Evolutionary conservation across 352 stramenopile genomes (phyloP).

Genomic region (Phytophthora lateralis): DNA sequence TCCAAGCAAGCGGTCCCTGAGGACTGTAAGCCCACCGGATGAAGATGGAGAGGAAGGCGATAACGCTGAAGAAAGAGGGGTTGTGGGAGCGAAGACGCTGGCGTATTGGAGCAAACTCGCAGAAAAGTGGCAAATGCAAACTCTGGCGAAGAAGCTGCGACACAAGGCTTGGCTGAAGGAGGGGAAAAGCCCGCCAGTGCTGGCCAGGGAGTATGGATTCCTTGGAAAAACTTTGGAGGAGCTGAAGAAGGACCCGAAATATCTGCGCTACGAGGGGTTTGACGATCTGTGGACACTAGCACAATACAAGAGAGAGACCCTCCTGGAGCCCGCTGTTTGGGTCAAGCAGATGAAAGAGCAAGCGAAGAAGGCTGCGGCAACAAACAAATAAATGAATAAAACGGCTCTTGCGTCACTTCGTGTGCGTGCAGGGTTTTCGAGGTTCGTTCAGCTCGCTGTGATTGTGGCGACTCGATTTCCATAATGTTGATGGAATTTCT

Average conservation of each 20-base stretch:
- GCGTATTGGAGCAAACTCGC: constrained; percentile 4
- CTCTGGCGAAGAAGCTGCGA: constrained; percentile 6
- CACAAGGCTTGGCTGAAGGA: constrained; percentile 11
- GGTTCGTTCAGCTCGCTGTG: too few species aligned
- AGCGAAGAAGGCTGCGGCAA: constrained; percentile 4
- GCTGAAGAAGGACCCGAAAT: not conserved
- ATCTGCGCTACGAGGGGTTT: constrained; percentile 10
- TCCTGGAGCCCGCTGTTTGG: not conserved
- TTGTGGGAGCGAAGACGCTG: not conserved
- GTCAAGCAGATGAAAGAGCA: constrained; percentile 5
- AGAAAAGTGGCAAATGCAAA: constrained; percentile 2
- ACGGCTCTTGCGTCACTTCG: too few species aligned
- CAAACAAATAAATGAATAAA: not conserved
- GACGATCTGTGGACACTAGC: constrained; percentile 11
- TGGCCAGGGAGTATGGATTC: constrained; percentile 3
- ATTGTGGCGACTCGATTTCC: too few species aligned
- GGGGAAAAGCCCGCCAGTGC: not conserved
- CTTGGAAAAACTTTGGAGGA: not conserved
- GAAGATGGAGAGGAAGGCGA: not conserved
- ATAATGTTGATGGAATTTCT: too few species aligned
- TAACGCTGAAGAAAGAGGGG: constrained; percentile 6
- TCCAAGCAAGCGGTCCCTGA: not conserved
- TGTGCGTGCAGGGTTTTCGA: too few species aligned
- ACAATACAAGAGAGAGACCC: constrained; percentile 10
- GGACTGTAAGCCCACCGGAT: not conserved